phyloP scores from a whole-genome alignment of 495 filamentous ascomycete genomes.

The Aspergillus mulundensis region DNA sequence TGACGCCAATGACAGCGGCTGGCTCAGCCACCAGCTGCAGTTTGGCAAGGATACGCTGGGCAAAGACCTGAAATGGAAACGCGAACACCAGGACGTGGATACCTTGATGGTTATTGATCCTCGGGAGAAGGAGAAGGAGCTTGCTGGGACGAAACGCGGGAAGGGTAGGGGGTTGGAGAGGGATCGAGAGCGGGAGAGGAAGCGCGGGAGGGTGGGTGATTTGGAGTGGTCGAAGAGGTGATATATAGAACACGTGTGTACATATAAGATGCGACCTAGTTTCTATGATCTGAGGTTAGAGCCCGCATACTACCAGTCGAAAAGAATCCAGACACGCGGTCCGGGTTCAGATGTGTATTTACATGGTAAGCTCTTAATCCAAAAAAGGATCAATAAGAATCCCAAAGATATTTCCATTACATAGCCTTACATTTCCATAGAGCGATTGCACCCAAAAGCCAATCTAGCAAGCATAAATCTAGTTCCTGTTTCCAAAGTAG shows the following conservation, averaged over 20 bases:
- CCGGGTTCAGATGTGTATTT: no score
- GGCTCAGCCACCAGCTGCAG: slow-evolving; percentile 68
- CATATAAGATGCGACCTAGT: no score
- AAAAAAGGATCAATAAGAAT: no score
- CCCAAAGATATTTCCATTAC: no score
- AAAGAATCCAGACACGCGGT: no score
- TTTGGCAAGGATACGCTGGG: slow-evolving; percentile 89
- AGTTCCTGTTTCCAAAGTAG: background rate
- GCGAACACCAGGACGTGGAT: slow-evolving; percentile 79
- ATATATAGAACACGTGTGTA: background rate
- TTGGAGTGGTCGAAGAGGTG: slow-evolving; percentile 30
- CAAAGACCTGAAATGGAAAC: slow-evolving; percentile 87
- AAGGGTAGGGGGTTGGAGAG: slow-evolving; percentile 26
- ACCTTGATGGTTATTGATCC: slow-evolving; percentile 95
- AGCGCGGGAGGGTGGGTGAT: slow-evolving; percentile 31
- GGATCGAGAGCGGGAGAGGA: slow-evolving; percentile 40
- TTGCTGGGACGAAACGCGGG: slow-evolving; percentile 33
- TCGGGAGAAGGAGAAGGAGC: slow-evolving; percentile 71
- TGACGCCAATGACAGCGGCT: slow-evolving; percentile 55
- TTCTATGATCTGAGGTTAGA: no score
- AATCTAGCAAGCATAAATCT: background rate
- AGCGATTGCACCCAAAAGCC: no score
- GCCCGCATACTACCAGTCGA: no score
- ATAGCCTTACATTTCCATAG: no score
- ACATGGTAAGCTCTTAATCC: no score